Conservation (phyloP, 2,329 filamentous ascomycete species). For the Penicillium nordicum region DNA sequence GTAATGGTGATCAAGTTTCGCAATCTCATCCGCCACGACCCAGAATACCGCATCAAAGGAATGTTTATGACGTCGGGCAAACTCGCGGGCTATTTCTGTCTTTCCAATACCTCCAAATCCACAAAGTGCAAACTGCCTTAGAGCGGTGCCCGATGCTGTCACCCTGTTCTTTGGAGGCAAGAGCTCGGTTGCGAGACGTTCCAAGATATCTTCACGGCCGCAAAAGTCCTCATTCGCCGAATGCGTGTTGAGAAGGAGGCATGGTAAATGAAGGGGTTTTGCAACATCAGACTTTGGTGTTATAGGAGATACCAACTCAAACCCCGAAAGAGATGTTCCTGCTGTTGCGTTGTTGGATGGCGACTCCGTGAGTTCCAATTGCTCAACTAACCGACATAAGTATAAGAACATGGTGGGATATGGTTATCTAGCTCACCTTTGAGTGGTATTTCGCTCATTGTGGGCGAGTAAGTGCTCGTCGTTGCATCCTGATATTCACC, state of each 20-base stretch:
- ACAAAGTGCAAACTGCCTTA: constrained; percentile 24
- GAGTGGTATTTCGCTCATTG: too few species aligned
- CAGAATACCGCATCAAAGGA: constrained; percentile 34
- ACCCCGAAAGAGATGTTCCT: background rate
- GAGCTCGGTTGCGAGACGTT: constrained; percentile 19
- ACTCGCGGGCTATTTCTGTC: constrained; percentile 31
- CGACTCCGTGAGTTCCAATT: background rate
- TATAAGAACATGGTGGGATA: too few species aligned
- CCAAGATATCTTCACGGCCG: constrained; percentile 22
- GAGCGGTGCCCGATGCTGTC: constrained; percentile 4
- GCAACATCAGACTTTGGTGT: background rate
- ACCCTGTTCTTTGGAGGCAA: constrained; percentile 17
- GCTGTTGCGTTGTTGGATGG: background rate
- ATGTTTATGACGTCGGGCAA: constrained; percentile 17
- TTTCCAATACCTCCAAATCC: constrained; percentile 25
- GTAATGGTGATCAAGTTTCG: constrained; percentile 25
- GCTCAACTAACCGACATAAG: too few species aligned
- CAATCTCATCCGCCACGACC: constrained; percentile 28
- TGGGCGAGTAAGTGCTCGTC: too few species aligned
- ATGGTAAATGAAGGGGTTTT: background rate
- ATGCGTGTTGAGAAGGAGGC: background rate
- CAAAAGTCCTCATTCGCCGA: constrained; percentile 18
- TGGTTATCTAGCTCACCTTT: too few species aligned
- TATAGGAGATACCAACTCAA: background rate
- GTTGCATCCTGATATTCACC: too few species aligned